Conservation (phyloP, 2,329 filamentous ascomycete genomes). For the Stagonosporopsis rhizophila region DNA sequence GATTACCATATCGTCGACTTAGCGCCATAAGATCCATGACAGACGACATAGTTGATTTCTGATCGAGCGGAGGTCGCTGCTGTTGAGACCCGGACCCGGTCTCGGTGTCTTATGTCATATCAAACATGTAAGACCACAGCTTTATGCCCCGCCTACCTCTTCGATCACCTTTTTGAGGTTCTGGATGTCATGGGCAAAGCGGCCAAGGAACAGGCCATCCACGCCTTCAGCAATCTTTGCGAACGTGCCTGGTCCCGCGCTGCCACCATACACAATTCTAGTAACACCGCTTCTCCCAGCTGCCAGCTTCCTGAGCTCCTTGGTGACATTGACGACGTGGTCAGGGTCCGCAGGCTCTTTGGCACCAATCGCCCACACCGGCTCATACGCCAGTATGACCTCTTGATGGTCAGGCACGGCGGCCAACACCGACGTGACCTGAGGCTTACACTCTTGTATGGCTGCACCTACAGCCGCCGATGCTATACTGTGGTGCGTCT, state of each 20-base stretch:
- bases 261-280: conserved; percentile 82
- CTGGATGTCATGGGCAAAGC: conserved; percentile 79
- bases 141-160: conserved; percentile 65
- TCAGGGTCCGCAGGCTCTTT: conserved; percentile 72
- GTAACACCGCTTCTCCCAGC: conserved; percentile 62
- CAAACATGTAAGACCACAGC: background rate
- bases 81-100: background rate
- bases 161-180: conserved; percentile 74
- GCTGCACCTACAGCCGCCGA: conserved; percentile 64
- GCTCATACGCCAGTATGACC: conserved; percentile 83
- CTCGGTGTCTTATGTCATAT: background rate
- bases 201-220: conserved; percentile 80
- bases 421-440: conserved; percentile 69
- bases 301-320: conserved; percentile 66
- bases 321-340: conserved; percentile 75
- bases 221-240: conserved; percentile 70
- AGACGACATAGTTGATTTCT: background rate
- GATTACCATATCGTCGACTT: conserved; percentile 3
- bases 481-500: conserved; percentile 55
- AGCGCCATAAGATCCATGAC: conserved; percentile 1
- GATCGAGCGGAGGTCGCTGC: background rate
- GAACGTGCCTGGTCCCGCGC: conserved; percentile 81
- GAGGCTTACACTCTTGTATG: conserved; percentile 69
- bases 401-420: conserved; percentile 68
- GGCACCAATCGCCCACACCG: conserved; percentile 87